Base-by-base conservation (phyloP, 257 asterid genomes). In the Knoxia roxburghii region DNA sequence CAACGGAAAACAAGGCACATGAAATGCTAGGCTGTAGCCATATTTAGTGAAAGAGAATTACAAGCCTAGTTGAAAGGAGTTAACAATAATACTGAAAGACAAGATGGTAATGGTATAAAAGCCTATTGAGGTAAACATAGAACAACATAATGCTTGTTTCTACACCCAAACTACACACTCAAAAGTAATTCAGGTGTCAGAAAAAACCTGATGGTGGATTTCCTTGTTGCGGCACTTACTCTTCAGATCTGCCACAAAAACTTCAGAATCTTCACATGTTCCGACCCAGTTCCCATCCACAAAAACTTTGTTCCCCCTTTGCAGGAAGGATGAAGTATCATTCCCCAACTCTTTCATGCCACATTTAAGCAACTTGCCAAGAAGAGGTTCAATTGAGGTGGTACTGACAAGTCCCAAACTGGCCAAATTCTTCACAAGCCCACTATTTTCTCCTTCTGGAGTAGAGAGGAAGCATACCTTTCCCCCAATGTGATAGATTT, bases 401-500 rank as follows among this genome's bases (percentile, higher is more conserved):
- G 85, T 88, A 71, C 97, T 94, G 58, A 94, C 93, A 73, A 88
- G 89, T 52, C 96, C 99, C 80, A 83, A 59, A 78, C 97, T 81
- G 21, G 96, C 95, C 70, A 94, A 80, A 81, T 94, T 94, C 79
- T 94, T 90, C 18, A 94, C 96, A 51, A 94, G 84, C 64, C 99
- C 99, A 80, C 97, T 90, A 72, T 90, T 94, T 84, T 94, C 99
- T 72, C 99, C 99, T 65, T 94, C 97, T 6, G 99, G 90, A 7
- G 96, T 94, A 8, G 99, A 90, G 74, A 94, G 95, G 78, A 78
- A 88, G 80, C 99, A 94, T 29, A 94, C 73, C 86, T 82, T 90
- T 62, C 97, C 99, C n/a, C 99, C 97, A 90, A 75, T 94, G 96
- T 60, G 99, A 94, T 67, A 95, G 97, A 72, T 94, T 95, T 40